These are phyloP conservation scores for Ogataea methanolica DNA, from an alignment of 805 yeast genomes.

Conservation along the genomic window DNA sequence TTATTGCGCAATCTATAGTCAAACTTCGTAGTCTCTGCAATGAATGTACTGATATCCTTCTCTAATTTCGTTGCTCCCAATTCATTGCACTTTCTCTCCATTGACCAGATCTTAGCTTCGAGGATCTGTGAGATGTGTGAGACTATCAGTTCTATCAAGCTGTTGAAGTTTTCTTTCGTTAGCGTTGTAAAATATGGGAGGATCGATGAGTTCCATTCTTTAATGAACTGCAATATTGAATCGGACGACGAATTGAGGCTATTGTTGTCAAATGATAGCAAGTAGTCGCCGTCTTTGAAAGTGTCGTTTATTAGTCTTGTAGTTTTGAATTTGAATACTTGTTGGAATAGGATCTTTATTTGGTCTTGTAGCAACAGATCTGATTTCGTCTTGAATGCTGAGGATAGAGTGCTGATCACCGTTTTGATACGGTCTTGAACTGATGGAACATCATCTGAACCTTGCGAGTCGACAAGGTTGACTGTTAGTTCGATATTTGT, in stretches of 20 bases:
- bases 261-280: slow-evolving; percentile 24
- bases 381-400: slow-evolving; percentile 23
- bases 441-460: slow-evolving; percentile 15
- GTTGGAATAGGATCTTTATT: slow-evolving; percentile 35
- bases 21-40: slow-evolving; percentile 67
- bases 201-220: slow-evolving; percentile 60
- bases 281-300: slow-evolving; percentile 37
- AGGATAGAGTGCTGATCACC: slow-evolving; percentile 17
- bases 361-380: slow-evolving; percentile 40
- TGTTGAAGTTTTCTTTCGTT: slow-evolving; percentile 39
- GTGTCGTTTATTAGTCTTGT: slow-evolving; percentile 31
- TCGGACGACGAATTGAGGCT: slow-evolving; percentile 13
- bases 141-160: slow-evolving; percentile 47
- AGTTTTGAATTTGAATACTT: slow-evolving; percentile 33
- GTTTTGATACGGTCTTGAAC: slow-evolving; percentile 21
- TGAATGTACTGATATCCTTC: slow-evolving; percentile 69
- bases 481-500: slow-evolving; percentile 17
- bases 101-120: slow-evolving; percentile 63
- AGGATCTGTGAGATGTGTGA: slow-evolving; percentile 49
- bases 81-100: slow-evolving; percentile 69
- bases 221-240: slow-evolving; percentile 44
- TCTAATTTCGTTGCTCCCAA: slow-evolving; percentile 82
- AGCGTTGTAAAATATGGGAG: slow-evolving; percentile 50
- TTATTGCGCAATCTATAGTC: slow-evolving; percentile 72
- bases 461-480: slow-evolving; percentile 10